Evolutionary conservation across 768 basidiomycete genomes (phyloP).

Genomic region (Favolaschia claudopus): DNA sequence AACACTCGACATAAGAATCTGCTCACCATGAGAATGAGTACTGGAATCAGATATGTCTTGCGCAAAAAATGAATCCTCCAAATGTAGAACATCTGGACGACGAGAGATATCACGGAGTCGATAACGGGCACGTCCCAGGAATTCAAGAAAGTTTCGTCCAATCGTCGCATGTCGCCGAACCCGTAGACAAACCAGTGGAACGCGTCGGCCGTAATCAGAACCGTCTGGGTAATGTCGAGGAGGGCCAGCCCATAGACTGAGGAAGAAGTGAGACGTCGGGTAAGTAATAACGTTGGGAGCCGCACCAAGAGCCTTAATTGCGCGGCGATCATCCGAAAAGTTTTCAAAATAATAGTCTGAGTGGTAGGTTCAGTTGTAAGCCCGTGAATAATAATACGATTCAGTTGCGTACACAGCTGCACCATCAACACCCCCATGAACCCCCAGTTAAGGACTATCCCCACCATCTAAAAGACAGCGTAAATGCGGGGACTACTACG

Average conservation of each 20-base stretch:
- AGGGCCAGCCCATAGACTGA: conserved; percentile 31
- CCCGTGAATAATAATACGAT: not conserved
- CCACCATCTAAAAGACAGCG: not conserved
- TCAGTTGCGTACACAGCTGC: not conserved
- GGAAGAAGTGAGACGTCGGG: not conserved
- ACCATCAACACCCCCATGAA: conserved; percentile 13
- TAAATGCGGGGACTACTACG: not conserved
- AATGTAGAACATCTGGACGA: conserved; percentile 29
- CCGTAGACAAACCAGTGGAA: conserved; percentile 34
- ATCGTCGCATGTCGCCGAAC: conserved; percentile 23
- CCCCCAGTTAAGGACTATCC: conserved; percentile 20
- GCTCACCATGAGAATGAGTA: conserved; percentile 14
- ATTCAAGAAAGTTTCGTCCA: conserved; percentile 21
- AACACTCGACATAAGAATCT: not conserved
- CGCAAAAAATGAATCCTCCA: conserved; percentile 24
- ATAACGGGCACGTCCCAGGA: conserved; percentile 29
- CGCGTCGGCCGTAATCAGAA: conserved; percentile 28
- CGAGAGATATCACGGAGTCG: conserved; percentile 23
- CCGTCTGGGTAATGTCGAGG: conserved; percentile 26
- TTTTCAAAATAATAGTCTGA: conserved; percentile 9
- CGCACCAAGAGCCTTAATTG: conserved; percentile 15
- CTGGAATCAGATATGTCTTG: not conserved
- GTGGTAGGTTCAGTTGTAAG: not conserved
- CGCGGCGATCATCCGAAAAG: not conserved
- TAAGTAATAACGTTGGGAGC: not conserved